phyloP scores from a whole-genome alignment of 2,329 filamentous ascomycete genomes.

The Arthrobotrys musiformis region DNA sequence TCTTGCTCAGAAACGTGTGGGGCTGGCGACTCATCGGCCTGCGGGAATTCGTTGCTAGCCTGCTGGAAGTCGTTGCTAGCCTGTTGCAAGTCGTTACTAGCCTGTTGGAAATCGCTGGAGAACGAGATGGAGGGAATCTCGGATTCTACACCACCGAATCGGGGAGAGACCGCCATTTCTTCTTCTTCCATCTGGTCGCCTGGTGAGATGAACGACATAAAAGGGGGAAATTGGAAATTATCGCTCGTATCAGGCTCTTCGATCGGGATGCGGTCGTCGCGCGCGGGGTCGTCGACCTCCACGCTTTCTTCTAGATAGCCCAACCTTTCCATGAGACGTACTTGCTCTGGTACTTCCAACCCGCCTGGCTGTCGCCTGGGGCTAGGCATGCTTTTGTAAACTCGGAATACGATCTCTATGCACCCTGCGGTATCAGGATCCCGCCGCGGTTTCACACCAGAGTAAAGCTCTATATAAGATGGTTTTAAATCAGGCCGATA shows the following conservation, averaged over 20 bases:
- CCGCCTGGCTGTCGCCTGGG: background rate
- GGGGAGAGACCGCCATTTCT: background rate
- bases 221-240: background rate
- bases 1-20: background rate
- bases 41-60: too few relatives aligned
- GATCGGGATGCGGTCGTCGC: background rate
- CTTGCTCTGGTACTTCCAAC: background rate
- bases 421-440: slow-evolving; percentile 10
- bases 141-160: background rate
- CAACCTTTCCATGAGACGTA: background rate
- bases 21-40: background rate
- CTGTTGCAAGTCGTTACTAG: background rate
- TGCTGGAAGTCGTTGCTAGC: background rate
- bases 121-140: background rate
- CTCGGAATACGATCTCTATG: slow-evolving; percentile 29
- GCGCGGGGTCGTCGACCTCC: background rate
- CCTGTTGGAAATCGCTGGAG: background rate
- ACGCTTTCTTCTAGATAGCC: background rate
- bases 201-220: background rate
- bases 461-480: slow-evolving; percentile 36
- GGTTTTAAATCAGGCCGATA: background rate
- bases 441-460: background rate
- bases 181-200: background rate
- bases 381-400: background rate
- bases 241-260: background rate